phyloP scores from a whole-genome alignment of 2,329 filamentous ascomycete species.

The Passalora sequoiae region DNA sequence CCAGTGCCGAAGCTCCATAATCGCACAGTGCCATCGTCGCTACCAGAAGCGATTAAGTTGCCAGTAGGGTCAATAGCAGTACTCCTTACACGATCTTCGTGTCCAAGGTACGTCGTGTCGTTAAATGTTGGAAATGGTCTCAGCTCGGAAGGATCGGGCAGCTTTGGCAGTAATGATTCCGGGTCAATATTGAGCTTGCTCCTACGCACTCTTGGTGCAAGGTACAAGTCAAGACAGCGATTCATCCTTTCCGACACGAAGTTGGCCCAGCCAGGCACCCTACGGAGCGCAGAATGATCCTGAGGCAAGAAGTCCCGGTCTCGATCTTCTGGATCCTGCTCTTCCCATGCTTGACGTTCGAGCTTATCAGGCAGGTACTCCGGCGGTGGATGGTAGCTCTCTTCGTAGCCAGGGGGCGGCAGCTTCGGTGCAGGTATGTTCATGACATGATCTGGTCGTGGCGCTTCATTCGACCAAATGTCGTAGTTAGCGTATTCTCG shows the following conservation, averaged over 20 bases:
- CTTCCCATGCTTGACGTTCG: constrained; percentile 80
- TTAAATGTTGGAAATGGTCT: constrained; percentile 91
- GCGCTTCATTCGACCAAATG: constrained; percentile 89
- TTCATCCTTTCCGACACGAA: constrained; percentile 97
- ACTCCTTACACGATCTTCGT: constrained; percentile 80
- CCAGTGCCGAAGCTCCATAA: constrained; percentile 86
- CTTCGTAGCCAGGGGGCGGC: constrained; percentile 85
- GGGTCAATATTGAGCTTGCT: constrained; percentile 97
- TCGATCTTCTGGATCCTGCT: constrained; percentile 80
- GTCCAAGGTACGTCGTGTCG: constrained; percentile 79
- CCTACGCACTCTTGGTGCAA: constrained; percentile 84
- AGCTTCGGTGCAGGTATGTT: constrained; percentile 92
- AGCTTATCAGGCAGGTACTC: constrained; percentile 87
- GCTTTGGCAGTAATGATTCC: constrained; percentile 81
- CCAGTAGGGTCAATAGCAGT: constrained; percentile 81
- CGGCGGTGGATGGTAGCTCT: constrained; percentile 91
- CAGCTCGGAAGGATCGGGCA: constrained; percentile 87
- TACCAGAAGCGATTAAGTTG: constrained; percentile 81
- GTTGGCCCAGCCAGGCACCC: constrained; percentile 82
- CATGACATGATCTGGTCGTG: constrained; percentile 80
- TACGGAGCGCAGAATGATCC: constrained; percentile 76
- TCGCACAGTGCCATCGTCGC: constrained; percentile 86
- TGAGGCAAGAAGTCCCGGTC: constrained; percentile 83
- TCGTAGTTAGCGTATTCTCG: constrained; percentile 73
- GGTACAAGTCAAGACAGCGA: constrained; percentile 87